These are phyloP conservation scores for Crepidotus variabilis DNA, from an alignment of 768 basidiomycete genomes.

Conservation along the genomic window DNA sequence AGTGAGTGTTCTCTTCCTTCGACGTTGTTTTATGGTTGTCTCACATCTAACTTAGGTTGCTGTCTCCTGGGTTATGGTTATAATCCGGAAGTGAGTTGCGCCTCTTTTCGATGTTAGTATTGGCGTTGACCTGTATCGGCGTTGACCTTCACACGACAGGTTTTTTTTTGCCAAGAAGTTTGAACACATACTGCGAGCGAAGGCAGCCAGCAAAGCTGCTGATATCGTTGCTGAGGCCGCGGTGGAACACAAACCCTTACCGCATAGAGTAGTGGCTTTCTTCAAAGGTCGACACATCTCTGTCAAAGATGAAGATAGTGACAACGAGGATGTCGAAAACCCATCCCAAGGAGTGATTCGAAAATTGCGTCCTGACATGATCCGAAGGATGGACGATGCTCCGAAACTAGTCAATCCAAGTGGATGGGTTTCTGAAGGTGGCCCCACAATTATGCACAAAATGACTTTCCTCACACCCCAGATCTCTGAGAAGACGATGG, in stretches of 20 bases:
- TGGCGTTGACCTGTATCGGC: background rate
- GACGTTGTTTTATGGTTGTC: background rate
- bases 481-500: background rate
- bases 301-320: slow-evolving; percentile 10
- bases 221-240: slow-evolving; percentile 15
- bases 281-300: slow-evolving; percentile 11
- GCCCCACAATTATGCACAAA: slow-evolving; percentile 13
- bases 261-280: slow-evolving; percentile 16
- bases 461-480: background rate
- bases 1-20: slow-evolving; percentile 39
- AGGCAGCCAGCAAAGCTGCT: slow-evolving; percentile 28
- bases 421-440: slow-evolving; percentile 61
- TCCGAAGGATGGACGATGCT: slow-evolving; percentile 64
- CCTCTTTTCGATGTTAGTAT: background rate
- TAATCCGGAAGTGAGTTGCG: slow-evolving; percentile 58
- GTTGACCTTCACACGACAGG: slow-evolving; percentile 28
- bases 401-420: slow-evolving; percentile 72
- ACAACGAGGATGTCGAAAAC: slow-evolving; percentile 7
- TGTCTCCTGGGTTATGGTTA: slow-evolving; percentile 83
- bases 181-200: slow-evolving; percentile 47
- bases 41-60: slow-evolving; percentile 46
- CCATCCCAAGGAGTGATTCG: slow-evolving; percentile 19
- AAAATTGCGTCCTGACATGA: slow-evolving; percentile 68
- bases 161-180: slow-evolving; percentile 72
- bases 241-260: slow-evolving; percentile 22